Evolutionary conservation across 2,329 filamentous ascomycete species (phyloP), one percentile per base, ranked within the genome.

Genomic region (Aspergillus eucalypticola): DNA sequence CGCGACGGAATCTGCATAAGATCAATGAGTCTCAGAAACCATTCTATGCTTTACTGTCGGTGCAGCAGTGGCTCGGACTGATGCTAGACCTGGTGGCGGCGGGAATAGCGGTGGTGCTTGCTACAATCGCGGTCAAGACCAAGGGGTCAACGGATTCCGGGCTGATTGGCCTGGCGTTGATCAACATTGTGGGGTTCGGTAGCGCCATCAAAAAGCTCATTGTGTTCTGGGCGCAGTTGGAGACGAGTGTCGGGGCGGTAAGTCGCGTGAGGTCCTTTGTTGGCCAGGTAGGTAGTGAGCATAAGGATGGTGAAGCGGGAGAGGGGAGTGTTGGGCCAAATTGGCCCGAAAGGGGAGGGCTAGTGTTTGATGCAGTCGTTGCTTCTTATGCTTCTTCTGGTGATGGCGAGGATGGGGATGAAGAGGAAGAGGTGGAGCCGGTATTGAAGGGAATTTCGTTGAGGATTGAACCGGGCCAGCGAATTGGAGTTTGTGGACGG

Each of bases 201-300:
- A 69, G 75, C 39, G 74, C 72, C 51, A 68, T 84, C 41, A 78
- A 78, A 38, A 64, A 77, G 5, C 69, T 84, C 15, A 75, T 83
- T 25, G 69, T 74, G 25, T 77, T 75, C 32, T 86, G 83, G 83
- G 85, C 83, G 0, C 72, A 77, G 15, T 71, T 86, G 3, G 84
- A 87, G 65, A 86, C 83, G 0, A 79, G 80, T 13, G 76, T 87
- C 39, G 84, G 84, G 8, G 83, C 83, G 2, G 77, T 87, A n/a
- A 74, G 79, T 1, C 76, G 84, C 19, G 78, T 86, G 60, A 82
- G 82, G 64, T 77, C 77, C 6, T 85, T 85, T 42, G 75, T 76
- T 32, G 25, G n/a, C 7, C 73, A 70, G 54, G 77, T 78, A 46
- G 71, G 70, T 65, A 75, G 63, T 23, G 62, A 56, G 27, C 53